These are phyloP conservation scores for Sclerotinia subarctica DNA, from an alignment of 2,329 filamentous ascomycete genomes.

Conservation along the genomic window DNA sequence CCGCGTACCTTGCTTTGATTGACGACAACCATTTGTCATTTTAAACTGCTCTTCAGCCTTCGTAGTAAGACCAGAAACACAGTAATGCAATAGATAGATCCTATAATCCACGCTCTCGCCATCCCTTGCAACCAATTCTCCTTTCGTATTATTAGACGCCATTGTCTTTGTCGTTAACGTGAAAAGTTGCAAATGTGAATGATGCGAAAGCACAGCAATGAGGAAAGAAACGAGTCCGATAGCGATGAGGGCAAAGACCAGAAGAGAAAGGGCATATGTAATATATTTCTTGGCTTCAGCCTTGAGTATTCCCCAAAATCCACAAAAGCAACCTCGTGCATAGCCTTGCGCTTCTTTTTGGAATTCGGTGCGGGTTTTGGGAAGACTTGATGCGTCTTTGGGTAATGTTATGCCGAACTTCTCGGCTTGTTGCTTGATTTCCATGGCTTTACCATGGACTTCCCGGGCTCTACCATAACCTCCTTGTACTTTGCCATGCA, in stretches of 20 bases:
- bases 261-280: slow-evolving; percentile 2
- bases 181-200: slow-evolving; percentile 4
- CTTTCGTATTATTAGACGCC: neutral
- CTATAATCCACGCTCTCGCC: neutral
- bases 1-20: slow-evolving; percentile 5
- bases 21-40: neutral
- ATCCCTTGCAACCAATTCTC: neutral
- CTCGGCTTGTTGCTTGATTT: neutral
- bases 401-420: neutral
- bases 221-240: neutral
- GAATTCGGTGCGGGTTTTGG: neutral
- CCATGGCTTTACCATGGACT: neutral
- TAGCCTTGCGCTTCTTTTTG: neutral
- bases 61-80: slow-evolving; percentile 1
- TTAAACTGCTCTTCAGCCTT: neutral
- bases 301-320: slow-evolving; percentile 1
- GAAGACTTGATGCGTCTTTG: neutral
- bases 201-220: slow-evolving; percentile 3
- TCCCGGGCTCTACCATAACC: neutral
- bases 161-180: neutral
- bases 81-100: slow-evolving; percentile 6
- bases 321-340: neutral
- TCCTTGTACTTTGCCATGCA: neutral
- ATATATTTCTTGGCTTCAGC: neutral
- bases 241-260: slow-evolving; percentile 3